Percentiles rank a stretch among this genome's conserved stretches.
Evolutionary conservation across 805 yeast species (phyloP).

Genomic region (Candida morakotiae): DNA sequence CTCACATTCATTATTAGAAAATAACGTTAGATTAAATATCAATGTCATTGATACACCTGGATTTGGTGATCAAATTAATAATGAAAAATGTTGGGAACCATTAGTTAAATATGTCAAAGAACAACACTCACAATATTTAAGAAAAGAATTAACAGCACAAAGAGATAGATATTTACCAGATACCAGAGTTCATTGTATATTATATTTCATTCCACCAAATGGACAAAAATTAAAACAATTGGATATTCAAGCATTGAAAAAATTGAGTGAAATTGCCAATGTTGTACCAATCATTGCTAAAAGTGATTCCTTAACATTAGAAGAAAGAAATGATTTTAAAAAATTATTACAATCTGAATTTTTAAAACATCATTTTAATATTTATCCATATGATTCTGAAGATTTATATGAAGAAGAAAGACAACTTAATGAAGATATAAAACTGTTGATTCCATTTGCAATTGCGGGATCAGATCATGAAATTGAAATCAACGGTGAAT

Average conservation of each 20-base stretch:
- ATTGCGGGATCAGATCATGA: constrained; percentile 86
- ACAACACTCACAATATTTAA: constrained; percentile 85
- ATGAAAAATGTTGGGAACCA: constrained; percentile 96
- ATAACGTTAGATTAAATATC: constrained; percentile 79
- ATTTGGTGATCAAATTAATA: constrained; percentile 94
- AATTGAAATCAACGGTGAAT: constrained; percentile 70
- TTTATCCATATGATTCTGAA: constrained; percentile 79
- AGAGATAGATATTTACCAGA: constrained; percentile 81
- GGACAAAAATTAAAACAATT: constrained; percentile 79
- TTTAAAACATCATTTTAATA: constrained; percentile 61
- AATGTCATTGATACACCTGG: constrained; percentile 97
- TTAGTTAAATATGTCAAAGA: constrained; percentile 91
- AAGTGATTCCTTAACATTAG: constrained; percentile 81
- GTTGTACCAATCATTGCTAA: constrained; percentile 96
- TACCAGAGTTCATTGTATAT: constrained; percentile 88
- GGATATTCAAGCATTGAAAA: constrained; percentile 78
- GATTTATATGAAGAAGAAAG: constrained; percentile 68
- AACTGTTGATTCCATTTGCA: constrained; percentile 84
- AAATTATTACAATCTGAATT: constrained; percentile 74
- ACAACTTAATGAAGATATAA: constrained; percentile 70
- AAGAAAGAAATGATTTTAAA: constrained; percentile 79
- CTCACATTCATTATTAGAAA: constrained; percentile 71
- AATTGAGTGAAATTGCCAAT: constrained; percentile 83
- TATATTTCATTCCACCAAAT: constrained; percentile 88
- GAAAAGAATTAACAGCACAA: constrained; percentile 92